A percentile compares a stretch with the other conserved stretches of the same genome.
These are phyloP conservation scores for Ceratocystis smalleyi DNA, from an alignment of 2,329 filamentous ascomycete genomes.

Conservation along the genomic window DNA sequence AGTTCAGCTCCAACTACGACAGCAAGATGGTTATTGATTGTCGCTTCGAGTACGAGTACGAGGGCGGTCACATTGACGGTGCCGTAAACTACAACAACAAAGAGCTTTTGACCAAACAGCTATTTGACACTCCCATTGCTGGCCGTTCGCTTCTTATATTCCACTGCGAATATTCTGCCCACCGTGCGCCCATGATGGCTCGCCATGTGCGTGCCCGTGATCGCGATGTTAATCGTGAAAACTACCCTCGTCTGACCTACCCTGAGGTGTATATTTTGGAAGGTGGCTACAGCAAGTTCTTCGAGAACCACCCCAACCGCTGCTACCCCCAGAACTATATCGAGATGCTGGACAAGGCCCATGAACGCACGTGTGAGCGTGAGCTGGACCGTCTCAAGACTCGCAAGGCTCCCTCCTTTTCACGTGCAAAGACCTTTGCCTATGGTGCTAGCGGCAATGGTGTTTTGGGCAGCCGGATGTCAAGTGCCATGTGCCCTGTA, in stretches of 20 bases:
- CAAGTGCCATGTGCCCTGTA: slow-evolving; percentile 1
- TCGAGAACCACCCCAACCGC: slow-evolving; percentile 56
- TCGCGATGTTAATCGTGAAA: slow-evolving; percentile 67
- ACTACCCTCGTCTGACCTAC: slow-evolving; percentile 80
- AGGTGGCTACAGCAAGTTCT: slow-evolving; percentile 92
- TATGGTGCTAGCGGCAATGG: slow-evolving; percentile 45
- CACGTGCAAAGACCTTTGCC: slow-evolving; percentile 83
- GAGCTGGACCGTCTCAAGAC: slow-evolving; percentile 88
- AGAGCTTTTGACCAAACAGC: slow-evolving; percentile 61
- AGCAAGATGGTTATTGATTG: slow-evolving; percentile 85
- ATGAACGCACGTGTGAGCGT: slow-evolving; percentile 83
- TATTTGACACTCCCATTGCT: slow-evolving; percentile 54
- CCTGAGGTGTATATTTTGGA: slow-evolving; percentile 95
- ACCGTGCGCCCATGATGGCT: slow-evolving; percentile 91
- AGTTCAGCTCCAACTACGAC: slow-evolving; percentile 60
- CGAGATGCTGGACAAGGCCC: slow-evolving; percentile 85
- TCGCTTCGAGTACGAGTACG: slow-evolving; percentile 96
- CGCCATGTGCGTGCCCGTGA: slow-evolving; percentile 83
- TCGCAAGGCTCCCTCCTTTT: slow-evolving; percentile 53
- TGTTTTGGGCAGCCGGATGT: neutral
- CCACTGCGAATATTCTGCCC: slow-evolving; percentile 96
- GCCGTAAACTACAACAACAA: slow-evolving; percentile 97
- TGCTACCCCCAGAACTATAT: slow-evolving; percentile 95
- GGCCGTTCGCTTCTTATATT: slow-evolving; percentile 73
- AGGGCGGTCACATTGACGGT: slow-evolving; percentile 84